phyloP scores from a whole-genome alignment of 2,329 filamentous ascomycete genomes.

The Botryotinia calthae region DNA sequence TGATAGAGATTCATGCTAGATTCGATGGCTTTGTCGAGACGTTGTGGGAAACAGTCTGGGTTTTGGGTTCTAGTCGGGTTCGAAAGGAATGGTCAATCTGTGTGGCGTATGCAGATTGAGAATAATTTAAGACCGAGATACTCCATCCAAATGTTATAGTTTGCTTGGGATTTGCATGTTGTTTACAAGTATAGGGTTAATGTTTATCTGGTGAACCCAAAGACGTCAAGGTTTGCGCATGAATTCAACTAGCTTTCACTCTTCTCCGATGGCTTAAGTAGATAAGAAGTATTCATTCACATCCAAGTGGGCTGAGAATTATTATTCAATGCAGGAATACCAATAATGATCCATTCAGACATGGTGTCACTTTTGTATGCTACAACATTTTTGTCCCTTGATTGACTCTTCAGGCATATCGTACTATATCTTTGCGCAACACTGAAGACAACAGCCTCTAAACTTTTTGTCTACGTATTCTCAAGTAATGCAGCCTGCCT shows the following conservation, averaged over 20 bases:
- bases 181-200: background rate
- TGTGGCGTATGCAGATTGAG: background rate
- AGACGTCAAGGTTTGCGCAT: background rate
- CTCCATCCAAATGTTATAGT: background rate
- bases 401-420: background rate
- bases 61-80: background rate
- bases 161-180: background rate
- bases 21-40: background rate
- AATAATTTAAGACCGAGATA: background rate
- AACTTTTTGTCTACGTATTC: background rate
- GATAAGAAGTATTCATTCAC: background rate
- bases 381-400: background rate
- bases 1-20: background rate
- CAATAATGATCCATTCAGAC: background rate
- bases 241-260: background rate
- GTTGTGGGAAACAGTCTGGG: background rate
- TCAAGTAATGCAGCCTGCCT: background rate
- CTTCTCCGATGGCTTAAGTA: background rate
- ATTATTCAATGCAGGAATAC: background rate
- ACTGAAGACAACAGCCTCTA: background rate
- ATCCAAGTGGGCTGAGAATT: background rate
- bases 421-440: background rate
- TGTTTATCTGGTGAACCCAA: background rate
- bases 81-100: background rate
- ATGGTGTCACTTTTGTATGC: background rate